A percentile compares a stretch with the other conserved stretches of the same genome.
These are phyloP conservation scores for Sonneratia alba DNA, from an alignment of 345 rosid genomes.

Conservation along the genomic window DNA sequence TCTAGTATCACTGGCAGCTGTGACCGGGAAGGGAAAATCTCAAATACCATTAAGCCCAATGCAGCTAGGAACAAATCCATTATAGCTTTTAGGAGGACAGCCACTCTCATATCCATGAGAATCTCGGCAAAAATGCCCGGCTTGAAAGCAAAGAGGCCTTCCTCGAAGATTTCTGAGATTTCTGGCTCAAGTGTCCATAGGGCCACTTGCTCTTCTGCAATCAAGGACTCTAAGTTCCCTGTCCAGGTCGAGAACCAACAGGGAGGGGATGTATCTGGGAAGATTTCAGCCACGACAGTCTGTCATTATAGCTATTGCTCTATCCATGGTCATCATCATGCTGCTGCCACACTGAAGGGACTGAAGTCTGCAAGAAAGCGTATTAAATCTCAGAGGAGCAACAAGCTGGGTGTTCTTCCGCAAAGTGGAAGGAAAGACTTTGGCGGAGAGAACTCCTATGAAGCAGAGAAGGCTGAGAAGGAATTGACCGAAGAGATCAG, in stretches of 20 bases:
- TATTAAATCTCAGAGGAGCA: constrained; percentile 36
- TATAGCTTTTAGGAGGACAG: constrained; percentile 21
- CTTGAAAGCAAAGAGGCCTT: constrained; percentile 31
- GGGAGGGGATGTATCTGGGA: constrained; percentile 25
- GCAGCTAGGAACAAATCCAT: constrained; percentile 26
- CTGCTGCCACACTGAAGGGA: constrained; percentile 44
- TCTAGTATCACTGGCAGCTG: constrained; percentile 10
- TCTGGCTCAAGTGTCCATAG: constrained; percentile 21
- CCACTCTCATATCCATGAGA: constrained; percentile 26
- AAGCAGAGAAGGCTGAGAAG: not conserved
- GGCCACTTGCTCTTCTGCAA: constrained; percentile 76
- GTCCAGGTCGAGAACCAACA: constrained; percentile 21
- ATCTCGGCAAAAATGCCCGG: constrained; percentile 34
- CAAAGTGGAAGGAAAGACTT: constrained; percentile 10
- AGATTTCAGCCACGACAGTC: constrained; percentile 22
- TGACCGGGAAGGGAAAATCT: not conserved
- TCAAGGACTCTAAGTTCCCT: constrained; percentile 54
- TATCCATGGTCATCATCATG: constrained; percentile 60
- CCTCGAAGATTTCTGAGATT: constrained; percentile 14
- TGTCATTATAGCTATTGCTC: constrained; percentile 83
- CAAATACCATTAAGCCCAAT: constrained; percentile 4
- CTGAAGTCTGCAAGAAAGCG: constrained; percentile 59
- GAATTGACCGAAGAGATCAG: constrained; percentile 1
- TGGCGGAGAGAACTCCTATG: constrained; percentile 5
- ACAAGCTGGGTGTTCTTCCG: constrained; percentile 24